Conservation (phyloP, 2,329 filamentous ascomycete species). For the Talaromyces marneffei region DNA sequence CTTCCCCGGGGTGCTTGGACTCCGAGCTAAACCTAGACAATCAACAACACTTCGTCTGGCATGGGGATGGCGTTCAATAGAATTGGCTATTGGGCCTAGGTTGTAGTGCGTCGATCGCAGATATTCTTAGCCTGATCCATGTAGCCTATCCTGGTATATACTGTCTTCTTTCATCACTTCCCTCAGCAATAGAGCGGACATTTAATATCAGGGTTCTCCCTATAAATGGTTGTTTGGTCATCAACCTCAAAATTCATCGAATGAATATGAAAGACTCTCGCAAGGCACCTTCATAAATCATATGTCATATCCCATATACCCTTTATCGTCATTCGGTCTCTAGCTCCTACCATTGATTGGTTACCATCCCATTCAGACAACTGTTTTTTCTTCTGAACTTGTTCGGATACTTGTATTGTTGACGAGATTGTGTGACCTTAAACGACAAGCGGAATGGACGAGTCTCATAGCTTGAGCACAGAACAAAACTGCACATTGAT, state of each 20-base stretch:
- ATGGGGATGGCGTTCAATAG: not conserved
- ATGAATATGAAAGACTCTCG: not conserved
- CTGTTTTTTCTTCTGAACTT: not conserved
- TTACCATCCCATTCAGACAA: not conserved
- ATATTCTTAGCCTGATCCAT: not conserved
- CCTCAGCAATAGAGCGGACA: not conserved
- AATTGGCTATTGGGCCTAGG: not conserved
- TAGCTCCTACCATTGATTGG: not conserved
- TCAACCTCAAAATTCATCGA: not conserved
- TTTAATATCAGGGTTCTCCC: not conserved
- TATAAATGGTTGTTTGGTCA: not conserved
- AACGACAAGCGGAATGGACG: slow-evolving; percentile 6
- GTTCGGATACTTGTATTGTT: not conserved
- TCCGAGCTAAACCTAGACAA: not conserved
- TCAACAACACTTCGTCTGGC: not conserved
- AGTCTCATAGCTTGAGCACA: slow-evolving; percentile 10
- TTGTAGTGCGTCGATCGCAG: slow-evolving; percentile 5
- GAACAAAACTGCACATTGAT: slow-evolving; percentile 7
- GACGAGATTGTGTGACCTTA: not conserved
- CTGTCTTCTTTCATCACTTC: not conserved
- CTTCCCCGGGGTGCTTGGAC: slow-evolving; percentile 11
- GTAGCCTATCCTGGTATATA: slow-evolving; percentile 4
- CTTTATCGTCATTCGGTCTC: not conserved
- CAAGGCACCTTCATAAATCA: not conserved
- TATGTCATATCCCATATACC: not conserved